phyloP scores from a whole-genome alignment of 164 flowering plant species.

The Magnolia kwangsiensis region DNA sequence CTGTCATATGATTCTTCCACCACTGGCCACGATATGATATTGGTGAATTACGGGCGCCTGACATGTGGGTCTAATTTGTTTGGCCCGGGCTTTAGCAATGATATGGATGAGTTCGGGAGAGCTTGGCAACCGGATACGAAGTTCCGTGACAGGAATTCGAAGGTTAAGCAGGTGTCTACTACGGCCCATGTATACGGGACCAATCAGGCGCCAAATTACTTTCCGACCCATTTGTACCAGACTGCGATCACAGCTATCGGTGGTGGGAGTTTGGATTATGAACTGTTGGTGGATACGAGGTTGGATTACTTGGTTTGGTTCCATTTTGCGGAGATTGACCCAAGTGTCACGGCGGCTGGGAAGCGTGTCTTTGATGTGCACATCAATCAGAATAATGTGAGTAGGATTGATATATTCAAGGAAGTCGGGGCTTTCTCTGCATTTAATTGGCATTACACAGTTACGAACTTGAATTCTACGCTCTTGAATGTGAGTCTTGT shows the following conservation, averaged over 20 bases:
- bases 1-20: slow-evolving; percentile 40
- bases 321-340: slow-evolving; percentile 92
- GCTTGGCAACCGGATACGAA: slow-evolving; percentile 74
- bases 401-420: slow-evolving; percentile 65
- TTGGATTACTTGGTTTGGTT: slow-evolving; percentile 89
- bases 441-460: slow-evolving; percentile 54
- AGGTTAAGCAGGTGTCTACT: slow-evolving; percentile 33
- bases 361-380: slow-evolving; percentile 80
- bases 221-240: slow-evolving; percentile 79
- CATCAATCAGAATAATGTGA: slow-evolving; percentile 65
- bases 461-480: slow-evolving; percentile 68
- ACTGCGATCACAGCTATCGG: slow-evolving; percentile 45
- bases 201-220: slow-evolving; percentile 60
- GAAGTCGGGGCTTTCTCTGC: slow-evolving; percentile 76
- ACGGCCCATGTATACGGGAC: slow-evolving; percentile 28
- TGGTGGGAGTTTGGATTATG: slow-evolving; percentile 47
- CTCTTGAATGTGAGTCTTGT: slow-evolving; percentile 59
- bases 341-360: slow-evolving; percentile 50
- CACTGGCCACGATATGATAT: slow-evolving; percentile 29
- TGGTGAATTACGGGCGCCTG: slow-evolving; percentile 85
- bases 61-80: slow-evolving; percentile 58
- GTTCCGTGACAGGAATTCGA: slow-evolving; percentile 23
- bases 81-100: slow-evolving; percentile 84
- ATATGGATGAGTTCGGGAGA: slow-evolving; percentile 73
- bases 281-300: slow-evolving; percentile 72